Evolutionary conservation across 2,329 filamentous ascomycete genomes (phyloP).

Genomic region (Myotisia sp.): DNA sequence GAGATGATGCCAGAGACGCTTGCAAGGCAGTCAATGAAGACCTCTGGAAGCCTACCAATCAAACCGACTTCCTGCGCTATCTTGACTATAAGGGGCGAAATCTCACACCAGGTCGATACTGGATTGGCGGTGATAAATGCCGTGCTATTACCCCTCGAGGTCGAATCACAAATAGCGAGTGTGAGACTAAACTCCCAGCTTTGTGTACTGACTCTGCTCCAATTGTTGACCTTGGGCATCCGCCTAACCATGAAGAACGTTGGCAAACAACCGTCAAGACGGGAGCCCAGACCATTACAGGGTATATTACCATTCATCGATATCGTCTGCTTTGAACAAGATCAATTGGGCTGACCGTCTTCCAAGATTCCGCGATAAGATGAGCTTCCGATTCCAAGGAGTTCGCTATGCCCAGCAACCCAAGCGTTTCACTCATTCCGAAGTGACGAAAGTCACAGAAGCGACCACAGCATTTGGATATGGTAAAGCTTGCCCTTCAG

Average conservation of each 20-base stretch:
- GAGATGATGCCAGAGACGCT: not conserved
- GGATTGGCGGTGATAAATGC: not conserved
- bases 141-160: not conserved
- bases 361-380: not conserved
- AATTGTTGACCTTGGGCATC: not conserved
- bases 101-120: not conserved
- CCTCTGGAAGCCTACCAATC: not conserved
- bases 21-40: not conserved
- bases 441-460: not conserved
- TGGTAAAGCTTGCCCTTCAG: not conserved
- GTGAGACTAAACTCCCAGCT: not conserved
- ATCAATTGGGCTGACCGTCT: not conserved
- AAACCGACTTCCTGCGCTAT: not conserved
- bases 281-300: not conserved
- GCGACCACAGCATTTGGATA: not conserved
- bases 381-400: conserved; percentile 1
- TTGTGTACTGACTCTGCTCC: not conserved
- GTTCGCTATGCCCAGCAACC: conserved; percentile 1
- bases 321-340: not conserved
- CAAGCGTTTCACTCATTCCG: not conserved
- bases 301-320: not conserved
- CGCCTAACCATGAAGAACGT: not conserved
- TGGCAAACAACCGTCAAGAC: not conserved
- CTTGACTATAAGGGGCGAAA: not conserved
- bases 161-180: not conserved